These are phyloP conservation scores for Venturia asperata DNA, from an alignment of 2,329 filamentous ascomycete genomes.

Conservation along the genomic window DNA sequence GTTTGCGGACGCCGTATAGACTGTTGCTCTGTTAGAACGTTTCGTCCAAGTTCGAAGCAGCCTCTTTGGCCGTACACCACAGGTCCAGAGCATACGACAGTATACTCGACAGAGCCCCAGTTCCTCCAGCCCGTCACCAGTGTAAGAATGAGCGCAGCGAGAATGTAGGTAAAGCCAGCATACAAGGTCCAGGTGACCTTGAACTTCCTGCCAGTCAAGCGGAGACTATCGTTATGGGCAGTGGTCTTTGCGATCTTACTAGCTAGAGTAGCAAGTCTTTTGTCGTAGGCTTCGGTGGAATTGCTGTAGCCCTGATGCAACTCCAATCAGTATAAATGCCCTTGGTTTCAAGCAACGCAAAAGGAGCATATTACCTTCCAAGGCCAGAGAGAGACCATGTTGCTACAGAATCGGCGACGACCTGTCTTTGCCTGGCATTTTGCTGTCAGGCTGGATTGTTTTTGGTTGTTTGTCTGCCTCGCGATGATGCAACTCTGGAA, in stretches of 20 bases:
- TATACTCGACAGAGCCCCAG: slow-evolving; percentile 71
- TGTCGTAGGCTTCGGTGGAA: slow-evolving; percentile 89
- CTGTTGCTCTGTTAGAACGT: slow-evolving; percentile 36
- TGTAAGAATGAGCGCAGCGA: slow-evolving; percentile 72
- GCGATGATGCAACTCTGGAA: slow-evolving; percentile 4
- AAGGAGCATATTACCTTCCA: slow-evolving; percentile 57
- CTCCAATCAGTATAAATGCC: slow-evolving; percentile 7
- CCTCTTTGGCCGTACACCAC: slow-evolving; percentile 52
- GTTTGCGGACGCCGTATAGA: slow-evolving; percentile 69
- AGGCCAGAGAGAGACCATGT: slow-evolving; percentile 80
- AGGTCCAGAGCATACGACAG: slow-evolving; percentile 69
- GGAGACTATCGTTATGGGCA: slow-evolving; percentile 63
- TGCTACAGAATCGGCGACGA: slow-evolving; percentile 9
- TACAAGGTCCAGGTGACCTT: slow-evolving; percentile 88
- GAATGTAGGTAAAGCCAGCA: slow-evolving; percentile 79
- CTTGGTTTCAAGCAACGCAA: not conserved
- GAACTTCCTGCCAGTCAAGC: slow-evolving; percentile 65
- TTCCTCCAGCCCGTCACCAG: slow-evolving; percentile 79
- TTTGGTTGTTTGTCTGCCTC: not conserved
- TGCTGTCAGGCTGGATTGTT: not conserved
- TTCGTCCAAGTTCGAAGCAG: not conserved
- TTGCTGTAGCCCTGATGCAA: slow-evolving; percentile 60
- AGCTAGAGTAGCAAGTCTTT: slow-evolving; percentile 73
- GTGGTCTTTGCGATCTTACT: slow-evolving; percentile 72
- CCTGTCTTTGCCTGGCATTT: not conserved